Evolutionary conservation across 2,329 filamentous ascomycete species (phyloP).

Genomic region (Tolypocladium guangdongense): DNA sequence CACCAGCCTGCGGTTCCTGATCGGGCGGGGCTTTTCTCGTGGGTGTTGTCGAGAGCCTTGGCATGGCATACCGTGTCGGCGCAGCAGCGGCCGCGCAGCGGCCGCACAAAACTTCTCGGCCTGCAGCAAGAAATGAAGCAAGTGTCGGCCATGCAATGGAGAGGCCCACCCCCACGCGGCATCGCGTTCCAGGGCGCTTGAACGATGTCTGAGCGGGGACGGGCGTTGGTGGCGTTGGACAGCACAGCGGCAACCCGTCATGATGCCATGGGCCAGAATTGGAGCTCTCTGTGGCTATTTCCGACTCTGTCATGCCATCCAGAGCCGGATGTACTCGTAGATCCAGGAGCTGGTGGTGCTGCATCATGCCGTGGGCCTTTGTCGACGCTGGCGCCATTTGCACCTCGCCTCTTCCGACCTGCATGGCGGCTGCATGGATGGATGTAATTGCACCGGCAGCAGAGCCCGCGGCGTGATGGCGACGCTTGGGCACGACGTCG

Average conservation of each 20-base stretch:
- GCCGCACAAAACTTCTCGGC: not conserved
- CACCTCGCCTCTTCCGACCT: not conserved
- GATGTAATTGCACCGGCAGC: not conserved
- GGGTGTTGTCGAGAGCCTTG: not conserved
- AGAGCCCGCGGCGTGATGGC: not conserved
- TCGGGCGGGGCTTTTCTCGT: not conserved
- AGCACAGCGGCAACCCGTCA: not conserved
- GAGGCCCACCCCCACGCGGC: conserved; percentile 1
- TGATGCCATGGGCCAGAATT: not conserved
- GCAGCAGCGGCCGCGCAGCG: not conserved
- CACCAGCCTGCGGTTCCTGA: not conserved
- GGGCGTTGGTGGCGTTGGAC: not conserved
- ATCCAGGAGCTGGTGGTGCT: not conserved
- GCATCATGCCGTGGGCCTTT: not conserved
- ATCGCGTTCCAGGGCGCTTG: not conserved
- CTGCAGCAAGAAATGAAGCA: not conserved
- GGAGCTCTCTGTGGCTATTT: not conserved
- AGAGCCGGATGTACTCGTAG: not conserved
- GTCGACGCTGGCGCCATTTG: not conserved
- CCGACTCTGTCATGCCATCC: not conserved
- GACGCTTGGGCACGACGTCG: not conserved
- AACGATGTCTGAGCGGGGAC: not conserved
- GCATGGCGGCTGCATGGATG: not conserved
- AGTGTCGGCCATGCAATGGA: not conserved
- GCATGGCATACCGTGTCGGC: not conserved